phyloP scores from a whole-genome alignment of 352 stramenopile species.

The Elongisporangium anandrum region DNA sequence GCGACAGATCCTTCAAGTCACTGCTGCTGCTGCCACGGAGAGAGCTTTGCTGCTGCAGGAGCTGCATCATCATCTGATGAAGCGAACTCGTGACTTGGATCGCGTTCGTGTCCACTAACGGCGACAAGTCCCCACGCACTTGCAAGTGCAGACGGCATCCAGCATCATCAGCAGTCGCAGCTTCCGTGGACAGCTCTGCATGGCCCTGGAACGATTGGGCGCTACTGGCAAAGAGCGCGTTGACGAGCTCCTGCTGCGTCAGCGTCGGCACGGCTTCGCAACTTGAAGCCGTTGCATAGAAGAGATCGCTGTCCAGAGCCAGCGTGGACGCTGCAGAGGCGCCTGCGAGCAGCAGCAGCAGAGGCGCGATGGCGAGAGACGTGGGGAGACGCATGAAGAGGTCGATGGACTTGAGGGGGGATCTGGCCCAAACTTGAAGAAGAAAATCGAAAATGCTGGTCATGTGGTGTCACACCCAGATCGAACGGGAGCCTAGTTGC shows the following conservation, averaged over 20 bases:
- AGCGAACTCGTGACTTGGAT: slow-evolving; percentile 19
- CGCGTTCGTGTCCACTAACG: slow-evolving; percentile 7
- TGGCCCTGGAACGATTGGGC: slow-evolving; percentile 25
- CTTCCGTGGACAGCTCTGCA: slow-evolving; percentile 30
- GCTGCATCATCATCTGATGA: slow-evolving; percentile 17
- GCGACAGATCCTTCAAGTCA: neutral
- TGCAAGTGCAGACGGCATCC: slow-evolving; percentile 32
- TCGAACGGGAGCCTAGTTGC: slow-evolving; percentile 5
- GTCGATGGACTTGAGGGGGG: too few relatives aligned
- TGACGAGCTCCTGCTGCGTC: slow-evolving; percentile 17
- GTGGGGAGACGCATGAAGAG: neutral
- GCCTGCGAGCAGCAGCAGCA: slow-evolving; percentile 1
- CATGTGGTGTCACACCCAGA: neutral
- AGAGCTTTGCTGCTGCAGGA: slow-evolving; percentile 15
- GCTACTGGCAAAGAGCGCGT: slow-evolving; percentile 15
- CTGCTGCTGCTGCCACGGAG: neutral
- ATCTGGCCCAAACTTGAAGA: too few relatives aligned
- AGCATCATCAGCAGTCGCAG: slow-evolving; percentile 10
- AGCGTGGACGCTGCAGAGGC: neutral
- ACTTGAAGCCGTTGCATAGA: slow-evolving; percentile 22
- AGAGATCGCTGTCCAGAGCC: slow-evolving; percentile 20
- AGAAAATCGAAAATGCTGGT: slow-evolving; percentile 5
- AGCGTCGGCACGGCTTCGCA: slow-evolving; percentile 17
- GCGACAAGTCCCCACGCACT: slow-evolving; percentile 17
- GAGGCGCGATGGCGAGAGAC: neutral